Evolutionary conservation across 306 rosid species (phyloP).

Genomic region (Mucuna pruriens): DNA sequence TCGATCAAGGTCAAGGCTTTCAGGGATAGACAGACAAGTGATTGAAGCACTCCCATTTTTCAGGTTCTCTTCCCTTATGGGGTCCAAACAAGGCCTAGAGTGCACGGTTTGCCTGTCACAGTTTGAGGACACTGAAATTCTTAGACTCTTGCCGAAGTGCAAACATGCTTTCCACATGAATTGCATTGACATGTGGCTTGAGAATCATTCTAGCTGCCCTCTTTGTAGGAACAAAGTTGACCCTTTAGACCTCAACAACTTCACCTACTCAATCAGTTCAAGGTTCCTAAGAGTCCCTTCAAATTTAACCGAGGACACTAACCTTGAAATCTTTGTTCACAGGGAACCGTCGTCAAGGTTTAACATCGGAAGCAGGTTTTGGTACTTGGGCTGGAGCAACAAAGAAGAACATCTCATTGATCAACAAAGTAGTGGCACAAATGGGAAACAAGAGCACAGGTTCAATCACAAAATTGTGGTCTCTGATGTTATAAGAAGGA

Average conservation of each 20-base stretch:
- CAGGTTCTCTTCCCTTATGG: constrained; percentile 3
- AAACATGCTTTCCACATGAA: constrained; percentile 23
- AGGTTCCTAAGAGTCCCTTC: constrained; percentile 20
- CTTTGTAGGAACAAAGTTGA: constrained; percentile 11
- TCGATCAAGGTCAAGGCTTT: neutral
- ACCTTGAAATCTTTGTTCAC: constrained; percentile 7
- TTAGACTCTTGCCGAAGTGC: constrained; percentile 24
- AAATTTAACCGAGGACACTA: constrained; percentile 3
- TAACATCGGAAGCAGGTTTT: neutral
- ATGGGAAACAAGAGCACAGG: neutral
- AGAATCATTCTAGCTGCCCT: constrained; percentile 9
- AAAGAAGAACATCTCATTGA: neutral
- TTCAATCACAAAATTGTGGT: constrained; percentile 28
- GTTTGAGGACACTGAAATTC: constrained; percentile 1
- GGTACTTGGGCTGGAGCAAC: neutral
- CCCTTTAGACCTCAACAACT: neutral
- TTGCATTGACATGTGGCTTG: constrained; percentile 30
- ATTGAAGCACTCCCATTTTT: constrained; percentile 21
- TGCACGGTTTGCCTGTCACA: constrained; percentile 19
- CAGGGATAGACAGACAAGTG: constrained; percentile 14
- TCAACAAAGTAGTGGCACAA: neutral
- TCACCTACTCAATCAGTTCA: constrained; percentile 1
- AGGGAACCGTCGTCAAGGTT: constrained; percentile 10
- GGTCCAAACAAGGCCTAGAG: constrained; percentile 22
- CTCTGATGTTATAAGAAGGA: constrained; percentile 17